phyloP scores from a whole-genome alignment of 345 rosid species.

The Corchorus capsularis region DNA sequence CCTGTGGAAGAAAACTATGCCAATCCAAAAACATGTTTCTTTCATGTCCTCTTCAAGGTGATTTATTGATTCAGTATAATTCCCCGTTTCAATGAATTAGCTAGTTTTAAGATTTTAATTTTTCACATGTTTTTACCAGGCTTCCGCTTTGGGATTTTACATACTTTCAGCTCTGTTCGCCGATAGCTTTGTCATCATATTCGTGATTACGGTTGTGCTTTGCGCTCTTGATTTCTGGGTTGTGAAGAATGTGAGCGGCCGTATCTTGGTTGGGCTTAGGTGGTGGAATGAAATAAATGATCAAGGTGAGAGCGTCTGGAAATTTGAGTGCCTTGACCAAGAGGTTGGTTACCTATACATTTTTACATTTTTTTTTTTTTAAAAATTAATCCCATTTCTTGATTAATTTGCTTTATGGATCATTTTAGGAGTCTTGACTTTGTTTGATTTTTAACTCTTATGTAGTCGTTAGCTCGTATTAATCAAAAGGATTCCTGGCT shows the following conservation, averaged over 20 bases:
- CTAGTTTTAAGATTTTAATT: neutral
- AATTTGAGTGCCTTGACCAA: conserved; percentile 50
- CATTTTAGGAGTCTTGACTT: neutral
- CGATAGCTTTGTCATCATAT: conserved; percentile 46
- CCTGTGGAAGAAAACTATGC: conserved; percentile 48
- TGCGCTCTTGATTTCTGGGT: conserved; percentile 57
- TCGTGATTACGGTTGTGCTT: conserved; percentile 52
- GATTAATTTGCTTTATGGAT: neutral
- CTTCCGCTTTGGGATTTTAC: conserved; percentile 51
- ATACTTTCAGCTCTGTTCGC: conserved; percentile 45
- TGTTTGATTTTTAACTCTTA: neutral
- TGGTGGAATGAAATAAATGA: conserved; percentile 59
- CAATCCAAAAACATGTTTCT: conserved; percentile 50
- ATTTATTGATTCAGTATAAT: neutral
- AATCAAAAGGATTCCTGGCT: conserved; percentile 73
- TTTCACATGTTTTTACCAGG: conserved; percentile 29
- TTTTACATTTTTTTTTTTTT: neutral
- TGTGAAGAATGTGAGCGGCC: conserved; percentile 56
- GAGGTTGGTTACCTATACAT: conserved; percentile 32
- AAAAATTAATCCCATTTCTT: neutral
- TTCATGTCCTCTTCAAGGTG: conserved; percentile 49
- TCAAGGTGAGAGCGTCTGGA: conserved; percentile 48
- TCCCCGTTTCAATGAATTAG: neutral
- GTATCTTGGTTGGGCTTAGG: conserved; percentile 51
- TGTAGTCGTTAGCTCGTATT: conserved; percentile 62